These are phyloP conservation scores for Phenoliferia sp. DNA, from an alignment of 1,284 basidiomycete species.

Conservation along the genomic window DNA sequence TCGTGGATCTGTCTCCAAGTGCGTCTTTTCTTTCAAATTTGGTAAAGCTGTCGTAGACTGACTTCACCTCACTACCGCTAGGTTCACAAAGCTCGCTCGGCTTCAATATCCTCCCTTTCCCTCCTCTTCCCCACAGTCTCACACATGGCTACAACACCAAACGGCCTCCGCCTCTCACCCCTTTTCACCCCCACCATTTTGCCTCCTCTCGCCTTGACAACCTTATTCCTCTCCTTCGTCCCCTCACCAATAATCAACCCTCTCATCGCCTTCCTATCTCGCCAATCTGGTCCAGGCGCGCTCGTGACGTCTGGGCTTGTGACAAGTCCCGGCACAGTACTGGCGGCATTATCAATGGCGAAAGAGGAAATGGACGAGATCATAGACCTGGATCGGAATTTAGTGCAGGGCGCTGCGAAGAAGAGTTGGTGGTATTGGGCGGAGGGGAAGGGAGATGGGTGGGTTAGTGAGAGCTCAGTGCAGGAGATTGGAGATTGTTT, in stretches of 20 bases:
- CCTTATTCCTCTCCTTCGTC: conserved; percentile 23
- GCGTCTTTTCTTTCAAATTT: background rate
- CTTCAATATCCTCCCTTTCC: conserved; percentile 5
- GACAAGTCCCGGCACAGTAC: conserved; percentile 17
- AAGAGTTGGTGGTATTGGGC: conserved; percentile 29
- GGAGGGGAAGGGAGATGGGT: conserved; percentile 15
- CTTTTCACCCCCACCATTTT: conserved; percentile 19
- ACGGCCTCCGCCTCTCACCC: conserved; percentile 23
- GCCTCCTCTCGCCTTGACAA: conserved; percentile 24
- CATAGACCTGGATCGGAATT: conserved; percentile 12
- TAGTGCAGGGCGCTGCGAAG: conserved; percentile 6
- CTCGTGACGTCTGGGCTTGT: conserved; percentile 17
- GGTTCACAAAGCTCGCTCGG: background rate
- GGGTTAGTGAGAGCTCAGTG: conserved; percentile 18
- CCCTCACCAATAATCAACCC: conserved; percentile 6
- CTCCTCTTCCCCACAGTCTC: conserved; percentile 33
- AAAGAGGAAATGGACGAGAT: conserved; percentile 20
- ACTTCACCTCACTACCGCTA: background rate
- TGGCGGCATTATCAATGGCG: conserved; percentile 27
- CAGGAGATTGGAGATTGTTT: conserved; percentile 20
- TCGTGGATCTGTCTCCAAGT: conserved; percentile 24
- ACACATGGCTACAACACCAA: conserved; percentile 24
- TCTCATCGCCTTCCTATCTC: conserved; percentile 20
- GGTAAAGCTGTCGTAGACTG: background rate
- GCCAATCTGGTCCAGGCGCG: conserved; percentile 6